Evolutionary conservation across 129 eudicot genomes (phyloP), one percentile per base, ranked within the genome.

Genomic region (Glebionis coronaria): DNA sequence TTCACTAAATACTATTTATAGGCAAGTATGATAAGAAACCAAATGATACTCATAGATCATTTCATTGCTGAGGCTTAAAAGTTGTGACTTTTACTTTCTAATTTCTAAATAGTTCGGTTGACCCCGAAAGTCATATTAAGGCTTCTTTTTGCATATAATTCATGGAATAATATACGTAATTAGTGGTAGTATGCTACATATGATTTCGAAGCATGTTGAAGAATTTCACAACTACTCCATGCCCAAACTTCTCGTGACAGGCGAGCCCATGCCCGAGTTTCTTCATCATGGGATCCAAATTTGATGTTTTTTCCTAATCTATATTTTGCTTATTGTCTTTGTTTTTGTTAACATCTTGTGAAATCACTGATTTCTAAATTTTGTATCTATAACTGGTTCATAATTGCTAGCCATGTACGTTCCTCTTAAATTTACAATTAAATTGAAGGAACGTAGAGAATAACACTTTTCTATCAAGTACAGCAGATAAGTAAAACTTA

Each of bases 401-500:
- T 58, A 58, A 58, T 44, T 27, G 2, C 57, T n/a, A 52, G 25
- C 1, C 44, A 19, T 12, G 38, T 63, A 27, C 21, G 4, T 60
- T 23, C 16, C 6, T 18, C 10, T 4, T 19, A 42, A 50, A 5
- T 3, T 42, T 29, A 12, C 11, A 44, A 20, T 13, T 1, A 13
- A 56, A 7, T 8, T 42, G 23, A 2, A 35, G 0, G 10, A 35
- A 35, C 8, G 5, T 12, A 40, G 9, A 16, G 16, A 5, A 21
- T 29, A 21, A 52, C 31, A 19, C 52, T 68, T 55, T 40, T 9
- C 16, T 66, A 14, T 55, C 12, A 54, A 56, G 25, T 5, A n/a
- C n/a, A n/a, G n/a, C n/a, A 55, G 21, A 40, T 44, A 45, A 25
- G 29, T 18, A 58, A 55, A 63, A 55, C 88, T 73, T 83, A 81